Evolutionary conservation across 2,329 filamentous ascomycete genomes (phyloP).

Genomic region (Talaromyces rugulosus): DNA sequence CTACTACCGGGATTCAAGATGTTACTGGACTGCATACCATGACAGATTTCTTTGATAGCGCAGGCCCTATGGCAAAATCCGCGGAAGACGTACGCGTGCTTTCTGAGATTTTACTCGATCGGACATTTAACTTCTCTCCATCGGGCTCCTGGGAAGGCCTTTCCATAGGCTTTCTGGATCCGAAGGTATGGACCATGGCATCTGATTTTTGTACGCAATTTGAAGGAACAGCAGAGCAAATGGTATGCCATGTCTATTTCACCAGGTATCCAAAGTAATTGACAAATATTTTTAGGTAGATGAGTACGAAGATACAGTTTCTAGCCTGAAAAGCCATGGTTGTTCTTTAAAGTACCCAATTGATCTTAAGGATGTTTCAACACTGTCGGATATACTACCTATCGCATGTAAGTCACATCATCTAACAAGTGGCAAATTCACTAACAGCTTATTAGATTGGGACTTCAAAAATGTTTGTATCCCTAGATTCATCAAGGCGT

Average conservation of each 20-base stretch:
- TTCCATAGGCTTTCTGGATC: background rate
- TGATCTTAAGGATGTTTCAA: background rate
- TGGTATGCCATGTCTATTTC: background rate
- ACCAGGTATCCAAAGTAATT: background rate
- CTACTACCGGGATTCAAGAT: background rate
- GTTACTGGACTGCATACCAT: background rate
- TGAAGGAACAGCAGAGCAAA: background rate
- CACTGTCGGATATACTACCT: background rate
- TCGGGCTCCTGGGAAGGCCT: background rate
- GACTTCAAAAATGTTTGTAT: background rate
- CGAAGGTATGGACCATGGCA: background rate
- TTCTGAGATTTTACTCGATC: background rate
- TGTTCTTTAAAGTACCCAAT: background rate
- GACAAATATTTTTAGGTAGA: background rate
- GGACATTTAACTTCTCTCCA: background rate
- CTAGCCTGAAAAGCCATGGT: background rate
- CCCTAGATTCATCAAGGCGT: background rate
- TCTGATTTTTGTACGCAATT: background rate
- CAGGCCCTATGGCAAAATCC: background rate
- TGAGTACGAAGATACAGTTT: background rate
- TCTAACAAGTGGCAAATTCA: background rate
- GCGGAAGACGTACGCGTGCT: background rate
- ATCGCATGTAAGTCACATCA: background rate
- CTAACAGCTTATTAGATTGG: background rate
- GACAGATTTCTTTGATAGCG: background rate